Percentiles rank a stretch among this genome's conserved stretches.
phyloP scores from a whole-genome alignment of 306 rosid genomes.

The Vachellia pachyceras region DNA sequence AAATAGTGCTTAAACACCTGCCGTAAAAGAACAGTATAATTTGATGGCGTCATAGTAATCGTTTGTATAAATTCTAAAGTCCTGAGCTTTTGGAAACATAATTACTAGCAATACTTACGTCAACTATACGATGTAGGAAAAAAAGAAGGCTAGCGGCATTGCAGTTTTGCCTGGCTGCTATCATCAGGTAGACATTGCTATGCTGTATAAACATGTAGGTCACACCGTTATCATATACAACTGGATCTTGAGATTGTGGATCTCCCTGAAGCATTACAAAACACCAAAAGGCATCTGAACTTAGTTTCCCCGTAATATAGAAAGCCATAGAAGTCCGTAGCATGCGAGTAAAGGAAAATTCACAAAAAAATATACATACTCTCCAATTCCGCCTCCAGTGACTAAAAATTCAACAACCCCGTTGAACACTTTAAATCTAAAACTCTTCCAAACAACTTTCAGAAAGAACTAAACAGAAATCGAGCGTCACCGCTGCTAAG shows the following conservation, averaged over 20 bases:
- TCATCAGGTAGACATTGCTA: conserved; percentile 88
- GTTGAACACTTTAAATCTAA: not conserved
- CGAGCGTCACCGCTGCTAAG: not conserved
- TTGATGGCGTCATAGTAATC: not conserved
- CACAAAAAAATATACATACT: conserved; percentile 6
- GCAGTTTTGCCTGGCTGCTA: conserved; percentile 94
- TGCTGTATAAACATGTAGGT: conserved; percentile 96
- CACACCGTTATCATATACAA: conserved; percentile 82
- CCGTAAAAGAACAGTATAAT: conserved; percentile 33
- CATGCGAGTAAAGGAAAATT: not conserved
- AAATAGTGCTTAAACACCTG: conserved; percentile 98
- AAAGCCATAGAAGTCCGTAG: not conserved
- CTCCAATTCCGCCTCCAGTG: conserved; percentile 7
- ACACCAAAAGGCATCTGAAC: not conserved
- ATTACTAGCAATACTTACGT: conserved; percentile 60
- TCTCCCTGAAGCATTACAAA: conserved; percentile 71
- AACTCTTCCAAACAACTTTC: not conserved
- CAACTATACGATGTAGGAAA: conserved; percentile 89
- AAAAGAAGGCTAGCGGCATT: conserved; percentile 96
- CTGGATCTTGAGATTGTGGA: conserved; percentile 94
- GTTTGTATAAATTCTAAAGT: not conserved
- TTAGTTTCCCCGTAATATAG: not conserved
- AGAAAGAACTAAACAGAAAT: not conserved
- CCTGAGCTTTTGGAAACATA: conserved; percentile 18
- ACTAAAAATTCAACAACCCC: conserved; percentile 5